phyloP scores from a whole-genome alignment of 352 stramenopile genomes.

The Globisporangium orthogonon region DNA sequence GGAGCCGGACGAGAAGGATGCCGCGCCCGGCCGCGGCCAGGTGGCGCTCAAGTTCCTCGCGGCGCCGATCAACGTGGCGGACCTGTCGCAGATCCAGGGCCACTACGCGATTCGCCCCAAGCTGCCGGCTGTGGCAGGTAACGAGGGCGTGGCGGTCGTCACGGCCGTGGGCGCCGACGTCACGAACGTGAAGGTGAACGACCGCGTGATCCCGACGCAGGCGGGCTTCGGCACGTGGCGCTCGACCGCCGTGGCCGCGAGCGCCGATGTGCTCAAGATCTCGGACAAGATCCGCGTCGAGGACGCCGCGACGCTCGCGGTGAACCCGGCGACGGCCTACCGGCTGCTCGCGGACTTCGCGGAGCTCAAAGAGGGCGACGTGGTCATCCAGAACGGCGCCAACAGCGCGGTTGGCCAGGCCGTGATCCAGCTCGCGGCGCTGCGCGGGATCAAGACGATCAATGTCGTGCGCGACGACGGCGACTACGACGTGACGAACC shows the following conservation, averaged over 20 bases:
- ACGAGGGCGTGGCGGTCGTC: conserved; percentile 84
- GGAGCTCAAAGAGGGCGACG: conserved; percentile 68
- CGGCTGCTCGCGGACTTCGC: conserved; percentile 84
- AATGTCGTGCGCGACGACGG: conserved; percentile 85
- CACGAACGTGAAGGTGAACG: conserved; percentile 79
- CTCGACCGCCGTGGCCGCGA: conserved; percentile 57
- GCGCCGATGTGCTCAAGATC: conserved; percentile 60
- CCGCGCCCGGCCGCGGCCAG: conserved; percentile 39
- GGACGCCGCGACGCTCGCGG: conserved; percentile 72
- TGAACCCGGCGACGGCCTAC: conserved; percentile 85
- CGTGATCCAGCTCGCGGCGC: conserved; percentile 83
- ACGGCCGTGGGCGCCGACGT: conserved; percentile 76
- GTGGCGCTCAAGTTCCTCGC: conserved; percentile 87
- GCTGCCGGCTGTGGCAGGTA: conserved; percentile 77
- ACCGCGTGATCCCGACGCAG: conserved; percentile 76
- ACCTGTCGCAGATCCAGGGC: conserved; percentile 86
- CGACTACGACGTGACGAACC: conserved; percentile 68
- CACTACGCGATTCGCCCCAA: conserved; percentile 70
- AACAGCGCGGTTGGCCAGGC: conserved; percentile 85
- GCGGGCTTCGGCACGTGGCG: conserved; percentile 76
- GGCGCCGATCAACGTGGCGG: conserved; percentile 84
- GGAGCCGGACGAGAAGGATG: conserved; percentile 60
- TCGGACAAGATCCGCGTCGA: conserved; percentile 83
- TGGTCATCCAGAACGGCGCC: conserved; percentile 88
- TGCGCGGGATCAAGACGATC: conserved; percentile 87